phyloP scores from a whole-genome alignment of 2,329 filamentous ascomycete genomes.

The Verticillium nonalfalfae region DNA sequence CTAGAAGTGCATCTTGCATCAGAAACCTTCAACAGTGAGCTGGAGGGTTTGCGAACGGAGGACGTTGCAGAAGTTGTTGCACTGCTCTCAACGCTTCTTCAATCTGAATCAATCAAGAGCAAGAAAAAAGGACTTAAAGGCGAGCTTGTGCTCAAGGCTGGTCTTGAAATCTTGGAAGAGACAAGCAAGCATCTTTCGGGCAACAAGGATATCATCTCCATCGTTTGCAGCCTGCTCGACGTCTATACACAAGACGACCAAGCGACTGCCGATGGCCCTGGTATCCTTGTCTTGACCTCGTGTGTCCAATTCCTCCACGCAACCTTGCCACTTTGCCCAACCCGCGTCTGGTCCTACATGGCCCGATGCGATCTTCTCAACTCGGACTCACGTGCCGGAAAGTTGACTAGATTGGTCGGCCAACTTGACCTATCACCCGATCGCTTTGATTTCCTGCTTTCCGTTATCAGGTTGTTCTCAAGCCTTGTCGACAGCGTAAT shows the following conservation, averaged over 20 bases:
- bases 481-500: slow-evolving; percentile 71
- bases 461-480: slow-evolving; percentile 68
- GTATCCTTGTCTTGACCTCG: slow-evolving; percentile 59
- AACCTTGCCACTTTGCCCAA: slow-evolving; percentile 67
- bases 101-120: slow-evolving; percentile 36
- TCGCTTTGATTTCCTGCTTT: slow-evolving; percentile 70
- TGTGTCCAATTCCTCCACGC: slow-evolving; percentile 77
- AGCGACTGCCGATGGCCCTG: slow-evolving; percentile 51
- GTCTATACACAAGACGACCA: slow-evolving; percentile 53
- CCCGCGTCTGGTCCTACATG: slow-evolving; percentile 85
- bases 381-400: slow-evolving; percentile 67
- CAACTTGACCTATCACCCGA: slow-evolving; percentile 72
- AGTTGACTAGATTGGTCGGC: slow-evolving; percentile 73
- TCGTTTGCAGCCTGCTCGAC: slow-evolving; percentile 84
- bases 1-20: slow-evolving; percentile 61
- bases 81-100: slow-evolving; percentile 66
- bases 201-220: slow-evolving; percentile 68
- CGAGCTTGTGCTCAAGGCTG: slow-evolving; percentile 18
- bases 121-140: slow-evolving; percentile 13
- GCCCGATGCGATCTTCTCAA: slow-evolving; percentile 75
- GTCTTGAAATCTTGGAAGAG: slow-evolving; percentile 48
- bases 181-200: slow-evolving; percentile 46
- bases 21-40: slow-evolving; percentile 44
- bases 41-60: slow-evolving; percentile 49
- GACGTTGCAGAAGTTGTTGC: slow-evolving; percentile 68